These are phyloP conservation scores for Wickerhamomyces queroliae DNA, from an alignment of 805 yeast genomes.

Conservation along the genomic window DNA sequence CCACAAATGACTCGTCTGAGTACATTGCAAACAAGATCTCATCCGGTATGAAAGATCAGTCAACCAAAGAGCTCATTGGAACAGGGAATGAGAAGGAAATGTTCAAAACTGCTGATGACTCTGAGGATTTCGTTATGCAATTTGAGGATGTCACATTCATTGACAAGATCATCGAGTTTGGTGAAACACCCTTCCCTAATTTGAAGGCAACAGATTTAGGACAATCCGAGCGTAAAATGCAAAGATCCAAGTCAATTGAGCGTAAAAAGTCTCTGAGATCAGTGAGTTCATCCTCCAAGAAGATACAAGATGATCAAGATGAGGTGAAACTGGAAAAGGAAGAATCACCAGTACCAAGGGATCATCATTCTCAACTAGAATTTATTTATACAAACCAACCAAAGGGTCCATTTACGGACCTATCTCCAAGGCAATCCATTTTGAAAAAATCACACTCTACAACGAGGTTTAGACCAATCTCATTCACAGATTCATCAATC, in stretches of 20 bases:
- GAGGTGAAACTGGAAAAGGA: constrained; percentile 6
- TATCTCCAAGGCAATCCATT: background rate
- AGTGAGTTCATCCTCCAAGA: constrained; percentile 22
- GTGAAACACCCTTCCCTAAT: constrained; percentile 35
- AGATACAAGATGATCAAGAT: constrained; percentile 7
- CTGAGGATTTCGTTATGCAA: constrained; percentile 10
- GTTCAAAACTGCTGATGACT: constrained; percentile 5
- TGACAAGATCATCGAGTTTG: constrained; percentile 32
- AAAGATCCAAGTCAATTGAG: constrained; percentile 30
- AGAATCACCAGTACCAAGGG: background rate
- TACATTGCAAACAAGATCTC: constrained; percentile 1
- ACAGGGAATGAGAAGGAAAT: background rate
- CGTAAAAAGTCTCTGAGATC: constrained; percentile 28
- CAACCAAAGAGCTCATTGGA: background rate
- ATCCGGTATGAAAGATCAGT: background rate
- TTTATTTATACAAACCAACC: background rate
- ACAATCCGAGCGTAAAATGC: constrained; percentile 21
- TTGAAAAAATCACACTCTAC: background rate
- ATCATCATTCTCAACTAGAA: background rate
- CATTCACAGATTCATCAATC: too few relatives aligned
- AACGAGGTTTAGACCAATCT: too few relatives aligned
- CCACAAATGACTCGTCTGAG: constrained; percentile 1
- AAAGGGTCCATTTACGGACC: background rate
- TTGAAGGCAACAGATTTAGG: constrained; percentile 24
- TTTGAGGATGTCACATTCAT: constrained; percentile 31